phyloP scores from a whole-genome alignment of 257 asterid genomes.

The Vinca minor region DNA sequence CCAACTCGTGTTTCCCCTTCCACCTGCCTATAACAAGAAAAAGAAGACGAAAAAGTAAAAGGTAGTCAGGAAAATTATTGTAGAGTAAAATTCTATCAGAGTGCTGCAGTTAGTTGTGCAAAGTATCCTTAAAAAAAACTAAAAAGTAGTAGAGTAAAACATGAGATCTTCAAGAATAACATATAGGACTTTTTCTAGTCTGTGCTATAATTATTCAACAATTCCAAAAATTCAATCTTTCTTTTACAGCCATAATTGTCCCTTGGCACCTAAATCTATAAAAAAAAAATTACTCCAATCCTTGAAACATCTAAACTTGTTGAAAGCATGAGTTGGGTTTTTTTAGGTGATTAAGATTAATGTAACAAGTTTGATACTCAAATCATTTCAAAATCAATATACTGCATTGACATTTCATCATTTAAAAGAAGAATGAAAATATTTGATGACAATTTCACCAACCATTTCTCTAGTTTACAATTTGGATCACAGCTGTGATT shows the following conservation, averaged over 20 bases:
- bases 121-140: too few species aligned
- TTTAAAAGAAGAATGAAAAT: conserved; percentile 6
- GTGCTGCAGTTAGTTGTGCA: not conserved
- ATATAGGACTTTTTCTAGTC: not conserved
- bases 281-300: not conserved
- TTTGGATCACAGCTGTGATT: conserved; percentile 94
- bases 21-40: conserved; percentile 58
- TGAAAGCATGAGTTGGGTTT: not conserved
- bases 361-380: not conserved
- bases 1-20: conserved; percentile 89
- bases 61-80: conserved; percentile 6
- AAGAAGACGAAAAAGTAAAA: conserved; percentile 9
- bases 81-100: conserved; percentile 6
- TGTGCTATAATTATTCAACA: not conserved
- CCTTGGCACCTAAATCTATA: not conserved
- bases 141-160: too few species aligned
- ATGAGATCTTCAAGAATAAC: not conserved
- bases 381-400: not conserved
- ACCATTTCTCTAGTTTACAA: conserved; percentile 92
- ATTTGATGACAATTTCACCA: conserved; percentile 22
- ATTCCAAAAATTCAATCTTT: not conserved
- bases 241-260: not conserved
- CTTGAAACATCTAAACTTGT: not conserved
- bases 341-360: not conserved
- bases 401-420: not conserved